Evolutionary conservation across 441 rosid species (phyloP).

Genomic region (Dalechampia spathulata): DNA sequence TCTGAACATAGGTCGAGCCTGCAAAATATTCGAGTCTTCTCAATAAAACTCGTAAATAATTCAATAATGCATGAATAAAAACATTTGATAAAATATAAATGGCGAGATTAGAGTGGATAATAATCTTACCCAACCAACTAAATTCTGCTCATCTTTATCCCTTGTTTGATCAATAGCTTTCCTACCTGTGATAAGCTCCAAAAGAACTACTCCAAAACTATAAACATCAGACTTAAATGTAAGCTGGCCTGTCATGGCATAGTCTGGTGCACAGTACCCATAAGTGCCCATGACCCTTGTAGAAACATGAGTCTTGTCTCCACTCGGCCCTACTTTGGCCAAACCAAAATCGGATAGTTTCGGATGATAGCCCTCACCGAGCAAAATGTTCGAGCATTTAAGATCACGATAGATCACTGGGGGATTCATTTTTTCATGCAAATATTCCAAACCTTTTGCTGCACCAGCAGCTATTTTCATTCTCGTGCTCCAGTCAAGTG

Average conservation of each 20-base stretch:
- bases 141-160: slow-evolving; percentile 69
- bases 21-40: no score
- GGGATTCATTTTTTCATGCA: slow-evolving; percentile 74
- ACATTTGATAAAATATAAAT: no score
- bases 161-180: slow-evolving; percentile 80
- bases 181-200: slow-evolving; percentile 85
- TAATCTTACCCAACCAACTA: slow-evolving; percentile 73
- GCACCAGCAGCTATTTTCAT: slow-evolving; percentile 97
- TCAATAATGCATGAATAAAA: no score
- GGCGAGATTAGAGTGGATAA: no score
- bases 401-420: slow-evolving; percentile 87
- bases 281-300: slow-evolving; percentile 98
- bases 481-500: slow-evolving; percentile 81
- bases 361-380: slow-evolving; percentile 70
- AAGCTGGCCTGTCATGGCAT: slow-evolving; percentile 90
- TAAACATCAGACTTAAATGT: slow-evolving; percentile 85
- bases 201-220: slow-evolving; percentile 89
- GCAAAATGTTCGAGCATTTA: slow-evolving; percentile 87
- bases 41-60: no score
- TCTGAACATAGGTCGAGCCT: no score
- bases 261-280: slow-evolving; percentile 91
- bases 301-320: slow-evolving; percentile 91
- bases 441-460: slow-evolving; percentile 84
- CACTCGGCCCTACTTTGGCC: slow-evolving; percentile 92
- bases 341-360: slow-evolving; percentile 94